Percentiles rank a stretch among this genome's conserved stretches.
These are phyloP conservation scores for Coccomyxa sp. DNA, from an alignment of 139 green algal species.

Conservation along the genomic window DNA sequence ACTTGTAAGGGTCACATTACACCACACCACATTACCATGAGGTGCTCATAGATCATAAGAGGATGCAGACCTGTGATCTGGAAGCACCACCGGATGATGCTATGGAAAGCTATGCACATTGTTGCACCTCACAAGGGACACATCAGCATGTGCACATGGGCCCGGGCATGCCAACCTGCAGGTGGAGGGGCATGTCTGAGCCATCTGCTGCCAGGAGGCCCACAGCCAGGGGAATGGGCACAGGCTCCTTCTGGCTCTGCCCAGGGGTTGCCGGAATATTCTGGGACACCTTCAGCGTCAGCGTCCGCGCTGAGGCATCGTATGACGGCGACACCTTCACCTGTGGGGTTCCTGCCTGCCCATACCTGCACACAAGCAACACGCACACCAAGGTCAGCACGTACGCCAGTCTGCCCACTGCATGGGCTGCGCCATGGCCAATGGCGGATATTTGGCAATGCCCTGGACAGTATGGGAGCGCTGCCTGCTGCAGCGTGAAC, in stretches of 20 bases:
- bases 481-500: background rate
- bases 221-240: constrained; percentile 81
- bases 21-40: no score
- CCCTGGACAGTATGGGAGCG: no score
- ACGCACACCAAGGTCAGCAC: no score
- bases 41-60: no score
- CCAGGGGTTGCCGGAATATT: constrained; percentile 63
- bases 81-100: no score
- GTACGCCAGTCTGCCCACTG: no score
- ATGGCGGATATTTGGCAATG: no score
- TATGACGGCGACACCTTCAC: constrained; percentile 69
- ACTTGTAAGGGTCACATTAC: no score
- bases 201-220: constrained; percentile 81
- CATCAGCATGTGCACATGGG: background rate
- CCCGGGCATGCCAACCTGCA: constrained; percentile 32
- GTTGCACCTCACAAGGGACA: background rate
- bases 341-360: constrained; percentile 87
- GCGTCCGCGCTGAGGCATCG: constrained; percentile 70
- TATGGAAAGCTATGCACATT: no score
- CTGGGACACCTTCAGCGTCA: constrained; percentile 72
- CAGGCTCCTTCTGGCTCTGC: constrained; percentile 69
- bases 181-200: constrained; percentile 68
- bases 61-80: no score
- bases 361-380: constrained; percentile 59
- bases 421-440: no score